Evolutionary conservation across 208 protist genomes (phyloP).

Genomic region (Wallacemonas collosoma): DNA sequence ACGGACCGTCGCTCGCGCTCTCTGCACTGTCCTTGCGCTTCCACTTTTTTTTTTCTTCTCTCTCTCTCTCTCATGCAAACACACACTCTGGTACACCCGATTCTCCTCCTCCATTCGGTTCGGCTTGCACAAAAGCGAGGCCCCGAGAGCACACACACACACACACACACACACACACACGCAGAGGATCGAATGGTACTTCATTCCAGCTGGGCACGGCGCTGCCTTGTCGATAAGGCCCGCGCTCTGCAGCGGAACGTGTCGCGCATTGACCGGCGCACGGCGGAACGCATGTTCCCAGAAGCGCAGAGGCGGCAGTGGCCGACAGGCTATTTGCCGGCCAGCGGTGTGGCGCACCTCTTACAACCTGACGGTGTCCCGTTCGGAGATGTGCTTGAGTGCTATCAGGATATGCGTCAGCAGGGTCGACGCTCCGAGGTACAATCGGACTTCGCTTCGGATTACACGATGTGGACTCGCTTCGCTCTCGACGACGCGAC

Average conservation of each 20-base stretch:
- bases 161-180: no score
- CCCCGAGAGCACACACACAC: no score
- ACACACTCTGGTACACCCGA: no score
- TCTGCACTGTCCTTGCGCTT: no score
- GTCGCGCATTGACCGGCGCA: conserved; percentile 39
- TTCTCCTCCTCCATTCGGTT: no score
- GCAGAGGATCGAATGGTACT: no score
- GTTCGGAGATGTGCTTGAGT: conserved; percentile 61
- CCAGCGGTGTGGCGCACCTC: conserved; percentile 76
- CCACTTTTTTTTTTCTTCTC: no score
- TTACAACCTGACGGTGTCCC: conserved; percentile 57
- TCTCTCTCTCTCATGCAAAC: no score
- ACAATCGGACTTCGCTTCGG: conserved; percentile 77
- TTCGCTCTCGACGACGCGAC: conserved; percentile 52
- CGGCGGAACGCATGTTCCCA: conserved; percentile 49
- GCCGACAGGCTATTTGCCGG: conserved; percentile 68
- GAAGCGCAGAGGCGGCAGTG: conserved; percentile 47
- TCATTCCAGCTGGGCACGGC: neutral
- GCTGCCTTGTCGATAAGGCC: conserved; percentile 11
- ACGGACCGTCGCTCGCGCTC: no score
- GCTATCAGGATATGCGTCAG: conserved; percentile 41
- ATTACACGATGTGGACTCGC: conserved; percentile 76
- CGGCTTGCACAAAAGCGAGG: no score
- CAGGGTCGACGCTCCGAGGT: conserved; percentile 35
- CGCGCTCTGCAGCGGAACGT: conserved; percentile 36